Conservation (phyloP, 495 filamentous ascomycete genomes). For the Aspergillus hancockii region DNA sequence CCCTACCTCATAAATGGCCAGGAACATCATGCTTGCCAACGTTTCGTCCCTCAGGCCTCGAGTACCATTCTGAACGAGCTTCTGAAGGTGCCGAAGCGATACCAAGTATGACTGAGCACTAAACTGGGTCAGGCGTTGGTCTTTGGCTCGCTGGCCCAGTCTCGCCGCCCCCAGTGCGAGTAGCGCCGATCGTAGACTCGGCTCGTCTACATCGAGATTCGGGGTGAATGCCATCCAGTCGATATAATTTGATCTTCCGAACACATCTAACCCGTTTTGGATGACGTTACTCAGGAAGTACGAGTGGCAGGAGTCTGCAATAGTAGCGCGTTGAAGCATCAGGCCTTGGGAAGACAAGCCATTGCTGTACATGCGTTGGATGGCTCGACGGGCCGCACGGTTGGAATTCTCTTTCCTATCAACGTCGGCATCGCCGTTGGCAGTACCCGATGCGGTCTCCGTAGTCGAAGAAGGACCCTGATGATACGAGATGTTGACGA, state of each 20-base stretch:
- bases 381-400: not conserved
- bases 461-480: not conserved
- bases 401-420: too few species aligned
- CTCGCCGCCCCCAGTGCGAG: not conserved
- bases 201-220: not conserved
- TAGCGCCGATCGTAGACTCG: not conserved
- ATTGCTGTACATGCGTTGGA: not conserved
- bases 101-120: not conserved
- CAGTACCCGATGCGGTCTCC: too few species aligned
- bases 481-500: not conserved
- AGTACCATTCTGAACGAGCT: not conserved
- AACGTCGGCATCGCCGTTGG: not conserved
- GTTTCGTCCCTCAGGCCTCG: not conserved
- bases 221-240: not conserved
- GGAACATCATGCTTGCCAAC: not conserved
- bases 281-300: not conserved
- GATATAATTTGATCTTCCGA: not conserved
- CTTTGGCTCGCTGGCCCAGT: not conserved
- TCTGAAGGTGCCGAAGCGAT: not conserved
- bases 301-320: not conserved
- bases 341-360: not conserved
- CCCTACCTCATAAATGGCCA: not conserved
- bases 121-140: too few species aligned
- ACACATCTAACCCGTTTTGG: not conserved
- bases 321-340: not conserved